phyloP scores from a whole-genome alignment of 768 basidiomycete species.

The Rhodosporidiobolus sp. region DNA sequence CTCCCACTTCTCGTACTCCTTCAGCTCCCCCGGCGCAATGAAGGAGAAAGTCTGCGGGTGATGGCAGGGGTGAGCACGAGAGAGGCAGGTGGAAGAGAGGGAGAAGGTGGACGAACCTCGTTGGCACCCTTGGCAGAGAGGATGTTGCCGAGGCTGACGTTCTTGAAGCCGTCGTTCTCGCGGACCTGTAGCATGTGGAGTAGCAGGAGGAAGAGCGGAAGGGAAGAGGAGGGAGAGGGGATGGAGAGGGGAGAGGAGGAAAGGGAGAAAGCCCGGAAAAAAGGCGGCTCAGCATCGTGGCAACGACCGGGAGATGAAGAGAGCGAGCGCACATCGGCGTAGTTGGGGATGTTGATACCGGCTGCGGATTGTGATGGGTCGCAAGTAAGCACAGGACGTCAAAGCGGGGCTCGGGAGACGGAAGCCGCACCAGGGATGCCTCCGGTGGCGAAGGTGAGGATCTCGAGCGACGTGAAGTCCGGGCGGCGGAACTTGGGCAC shows the following conservation, averaged over 20 bases:
- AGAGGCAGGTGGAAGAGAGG: slow-evolving; percentile 42
- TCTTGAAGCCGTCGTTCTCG: slow-evolving; percentile 80
- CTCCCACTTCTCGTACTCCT: slow-evolving; percentile 74
- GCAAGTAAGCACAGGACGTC: too few species aligned
- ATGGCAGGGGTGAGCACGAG: too few species aligned
- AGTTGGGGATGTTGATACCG: too few species aligned
- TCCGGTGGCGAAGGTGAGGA: slow-evolving; percentile 76
- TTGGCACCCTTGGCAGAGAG: slow-evolving; percentile 82
- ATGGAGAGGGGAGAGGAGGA: not conserved
- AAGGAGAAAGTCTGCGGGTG: slow-evolving; percentile 50
- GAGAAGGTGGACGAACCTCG: slow-evolving; percentile 56
- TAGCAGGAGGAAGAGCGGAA: slow-evolving; percentile 43
- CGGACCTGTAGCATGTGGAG: slow-evolving; percentile 56
- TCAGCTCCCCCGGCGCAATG: slow-evolving; percentile 72
- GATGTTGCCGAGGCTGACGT: slow-evolving; percentile 82
- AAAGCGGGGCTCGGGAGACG: too few species aligned
- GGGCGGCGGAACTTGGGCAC: slow-evolving; percentile 71
- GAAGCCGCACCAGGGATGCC: slow-evolving; percentile 60
- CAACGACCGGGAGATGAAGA: too few species aligned
- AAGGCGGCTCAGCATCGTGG: not conserved
- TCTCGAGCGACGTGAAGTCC: slow-evolving; percentile 75
- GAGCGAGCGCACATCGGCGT: too few species aligned
- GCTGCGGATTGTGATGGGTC: too few species aligned
- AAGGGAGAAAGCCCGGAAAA: not conserved
- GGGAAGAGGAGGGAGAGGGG: slow-evolving; percentile 55